phyloP scores from a whole-genome alignment of 2,329 filamentous ascomycete species.

The Nothopassalora personata region DNA sequence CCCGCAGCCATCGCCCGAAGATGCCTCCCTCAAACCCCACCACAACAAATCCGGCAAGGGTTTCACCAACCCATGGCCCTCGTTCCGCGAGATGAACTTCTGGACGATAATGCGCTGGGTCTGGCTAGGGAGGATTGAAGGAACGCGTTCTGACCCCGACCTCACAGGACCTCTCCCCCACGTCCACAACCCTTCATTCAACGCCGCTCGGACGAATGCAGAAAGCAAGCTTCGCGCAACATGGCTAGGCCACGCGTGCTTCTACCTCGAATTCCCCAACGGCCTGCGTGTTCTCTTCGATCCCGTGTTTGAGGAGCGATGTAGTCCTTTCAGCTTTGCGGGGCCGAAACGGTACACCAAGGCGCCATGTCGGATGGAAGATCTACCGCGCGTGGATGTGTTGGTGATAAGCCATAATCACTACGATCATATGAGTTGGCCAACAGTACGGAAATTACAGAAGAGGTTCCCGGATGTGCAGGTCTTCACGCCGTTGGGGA shows the following conservation, averaged over 20 bases:
- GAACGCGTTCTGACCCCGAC: constrained; percentile 51
- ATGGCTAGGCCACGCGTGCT: constrained; percentile 94
- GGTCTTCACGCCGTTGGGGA: constrained; percentile 81
- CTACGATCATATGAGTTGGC: constrained; percentile 84
- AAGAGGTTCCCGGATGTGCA: constrained; percentile 70
- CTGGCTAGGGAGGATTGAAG: constrained; percentile 44
- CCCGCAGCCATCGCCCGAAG: constrained; percentile 37
- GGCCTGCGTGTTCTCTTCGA: constrained; percentile 88
- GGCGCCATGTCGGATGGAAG: constrained; percentile 67
- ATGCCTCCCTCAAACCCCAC: constrained; percentile 44
- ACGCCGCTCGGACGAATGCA: constrained; percentile 52
- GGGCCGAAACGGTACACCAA: constrained; percentile 74
- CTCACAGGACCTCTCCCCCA: constrained; percentile 61
- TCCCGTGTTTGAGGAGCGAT: constrained; percentile 85
- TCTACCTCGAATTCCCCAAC: constrained; percentile 81
- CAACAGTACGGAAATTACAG: constrained; percentile 66
- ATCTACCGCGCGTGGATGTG: constrained; percentile 71
- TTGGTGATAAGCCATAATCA: constrained; percentile 78
- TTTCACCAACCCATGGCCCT: constrained; percentile 55
- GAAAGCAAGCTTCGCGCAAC: constrained; percentile 66
- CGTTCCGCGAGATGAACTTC: constrained; percentile 39
- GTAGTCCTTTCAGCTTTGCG: constrained; percentile 64
- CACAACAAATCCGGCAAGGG: constrained; percentile 50
- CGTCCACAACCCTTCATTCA: constrained; percentile 63
- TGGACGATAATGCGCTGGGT: constrained; percentile 36